Percentiles rank a stretch among this genome's conserved stretches.
Conservation (phyloP, 2,329 filamentous ascomycete genomes). For the Fusarium pseudograminearum region DNA sequence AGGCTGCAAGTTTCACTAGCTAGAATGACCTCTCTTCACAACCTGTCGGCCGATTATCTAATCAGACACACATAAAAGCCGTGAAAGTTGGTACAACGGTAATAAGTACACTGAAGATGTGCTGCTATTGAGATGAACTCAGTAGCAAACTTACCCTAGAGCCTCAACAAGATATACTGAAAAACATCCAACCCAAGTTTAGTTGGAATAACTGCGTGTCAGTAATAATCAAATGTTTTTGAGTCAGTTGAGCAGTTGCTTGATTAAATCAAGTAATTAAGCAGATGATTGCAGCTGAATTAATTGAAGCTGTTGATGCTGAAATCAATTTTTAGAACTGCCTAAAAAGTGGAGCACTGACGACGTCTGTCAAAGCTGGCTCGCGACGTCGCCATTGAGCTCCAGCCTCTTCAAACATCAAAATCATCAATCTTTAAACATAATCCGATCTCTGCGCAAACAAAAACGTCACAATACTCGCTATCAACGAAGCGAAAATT, state of each 20-base stretch:
- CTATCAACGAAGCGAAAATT: not conserved
- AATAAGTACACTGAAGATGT: not conserved
- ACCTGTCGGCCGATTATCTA: too few species aligned
- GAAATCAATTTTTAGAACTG: not conserved
- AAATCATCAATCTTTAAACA: not conserved
- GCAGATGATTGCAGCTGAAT: not conserved
- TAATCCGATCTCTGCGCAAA: not conserved
- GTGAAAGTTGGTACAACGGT: not conserved
- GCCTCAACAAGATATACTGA: not conserved
- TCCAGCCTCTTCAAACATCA: constrained; percentile 12
- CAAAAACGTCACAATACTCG: not conserved
- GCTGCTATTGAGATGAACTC: not conserved
- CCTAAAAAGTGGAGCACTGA: constrained; percentile 16
- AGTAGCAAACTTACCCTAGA: not conserved
- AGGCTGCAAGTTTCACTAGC: not conserved
- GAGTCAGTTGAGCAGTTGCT: not conserved
- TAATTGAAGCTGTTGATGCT: not conserved
- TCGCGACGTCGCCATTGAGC: constrained; percentile 25
- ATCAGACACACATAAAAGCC: not conserved
- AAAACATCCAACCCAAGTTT: not conserved
- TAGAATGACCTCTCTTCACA: not conserved
- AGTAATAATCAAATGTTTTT: not conserved
- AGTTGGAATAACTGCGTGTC: not conserved
- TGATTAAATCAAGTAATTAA: not conserved
- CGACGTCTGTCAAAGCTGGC: not conserved